Evolutionary conservation across 441 rosid species (phyloP).

Genomic region (Adansonia madagascariensis): DNA sequence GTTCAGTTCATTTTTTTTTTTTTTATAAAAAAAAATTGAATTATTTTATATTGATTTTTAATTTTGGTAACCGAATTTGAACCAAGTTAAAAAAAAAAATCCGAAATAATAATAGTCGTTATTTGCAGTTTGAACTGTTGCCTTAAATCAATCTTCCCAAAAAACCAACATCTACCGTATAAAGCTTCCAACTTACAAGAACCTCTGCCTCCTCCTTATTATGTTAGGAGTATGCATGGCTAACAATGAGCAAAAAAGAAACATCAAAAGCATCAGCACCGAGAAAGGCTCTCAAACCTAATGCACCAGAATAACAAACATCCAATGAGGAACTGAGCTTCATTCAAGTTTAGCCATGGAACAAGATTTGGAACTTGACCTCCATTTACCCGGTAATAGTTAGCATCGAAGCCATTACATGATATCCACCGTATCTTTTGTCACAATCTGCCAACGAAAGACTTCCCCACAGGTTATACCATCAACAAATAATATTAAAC

Average conservation of each 20-base stretch:
- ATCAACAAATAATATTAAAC: conserved; percentile 8
- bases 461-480: conserved; percentile 9
- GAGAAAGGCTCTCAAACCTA: background rate
- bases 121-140: background rate
- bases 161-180: background rate
- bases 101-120: too few species aligned
- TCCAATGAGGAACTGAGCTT: conserved; percentile 10
- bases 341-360: background rate
- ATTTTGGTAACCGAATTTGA: too few species aligned
- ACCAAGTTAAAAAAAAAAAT: too few species aligned
- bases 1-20: too few species aligned
- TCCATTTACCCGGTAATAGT: background rate
- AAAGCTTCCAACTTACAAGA: background rate
- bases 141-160: too few species aligned
- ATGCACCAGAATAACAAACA: conserved; percentile 5
- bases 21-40: too few species aligned
- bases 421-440: conserved; percentile 38
- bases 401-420: conserved; percentile 20
- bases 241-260: background rate
- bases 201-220: background rate
- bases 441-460: conserved; percentile 47
- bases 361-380: background rate
- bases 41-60: too few species aligned
- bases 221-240: background rate
- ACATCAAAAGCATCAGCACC: conserved; percentile 4